These are phyloP conservation scores for Allantophomopsis lycopodina DNA, from an alignment of 2,329 filamentous ascomycete genomes.

Conservation along the genomic window DNA sequence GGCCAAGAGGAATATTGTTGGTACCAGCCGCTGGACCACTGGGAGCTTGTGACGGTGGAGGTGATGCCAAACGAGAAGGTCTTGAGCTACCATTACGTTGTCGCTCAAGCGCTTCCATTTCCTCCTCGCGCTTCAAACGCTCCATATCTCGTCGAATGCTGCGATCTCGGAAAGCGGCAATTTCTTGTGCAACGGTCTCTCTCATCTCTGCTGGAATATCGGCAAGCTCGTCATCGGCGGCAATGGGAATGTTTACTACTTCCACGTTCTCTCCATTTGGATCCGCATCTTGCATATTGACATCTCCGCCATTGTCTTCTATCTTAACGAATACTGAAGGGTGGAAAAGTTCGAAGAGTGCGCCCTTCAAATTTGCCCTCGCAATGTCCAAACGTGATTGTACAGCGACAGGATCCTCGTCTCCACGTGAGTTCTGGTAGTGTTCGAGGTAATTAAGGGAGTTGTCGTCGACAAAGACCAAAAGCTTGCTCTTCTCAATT, in stretches of 20 bases:
- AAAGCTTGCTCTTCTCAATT: slow-evolving; percentile 52
- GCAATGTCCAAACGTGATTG: slow-evolving; percentile 60
- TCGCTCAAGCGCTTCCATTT: slow-evolving; percentile 77
- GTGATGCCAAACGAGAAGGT: slow-evolving; percentile 56
- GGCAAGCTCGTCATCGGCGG: slow-evolving; percentile 81
- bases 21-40: slow-evolving; percentile 47
- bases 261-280: slow-evolving; percentile 54
- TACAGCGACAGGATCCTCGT: slow-evolving; percentile 44
- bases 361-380: slow-evolving; percentile 50
- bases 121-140: slow-evolving; percentile 76
- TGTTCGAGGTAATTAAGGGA: slow-evolving; percentile 78
- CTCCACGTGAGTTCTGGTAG: slow-evolving; percentile 53
- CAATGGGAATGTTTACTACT: slow-evolving; percentile 78
- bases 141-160: slow-evolving; percentile 84
- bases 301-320: slow-evolving; percentile 52
- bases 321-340: slow-evolving; percentile 34
- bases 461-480: slow-evolving; percentile 68
- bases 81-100: slow-evolving; percentile 55
- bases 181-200: slow-evolving; percentile 86
- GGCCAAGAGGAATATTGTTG: slow-evolving; percentile 68
- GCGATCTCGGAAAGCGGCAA: slow-evolving; percentile 83
- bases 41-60: slow-evolving; percentile 38
- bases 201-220: slow-evolving; percentile 96
- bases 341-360: slow-evolving; percentile 59
- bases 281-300: slow-evolving; percentile 50